Evolutionary conservation across 2,329 filamentous ascomycete genomes (phyloP).

Genomic region (Cladosporium austrohemisphaericum): DNA sequence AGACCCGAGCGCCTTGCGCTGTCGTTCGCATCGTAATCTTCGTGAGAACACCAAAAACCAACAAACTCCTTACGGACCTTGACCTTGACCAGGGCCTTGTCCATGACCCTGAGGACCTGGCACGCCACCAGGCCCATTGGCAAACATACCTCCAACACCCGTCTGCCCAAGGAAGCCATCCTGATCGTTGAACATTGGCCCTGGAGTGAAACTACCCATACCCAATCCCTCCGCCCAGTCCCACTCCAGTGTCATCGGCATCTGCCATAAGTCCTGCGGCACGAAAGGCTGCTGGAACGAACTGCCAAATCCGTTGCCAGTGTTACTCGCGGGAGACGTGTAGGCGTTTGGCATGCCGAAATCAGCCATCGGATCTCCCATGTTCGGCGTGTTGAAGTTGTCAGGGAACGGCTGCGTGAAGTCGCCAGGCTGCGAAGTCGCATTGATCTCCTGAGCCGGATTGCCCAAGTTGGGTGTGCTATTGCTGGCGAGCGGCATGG

Average conservation of each 20-base stretch:
- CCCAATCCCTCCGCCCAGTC: conserved; percentile 59
- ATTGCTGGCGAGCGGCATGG: conserved; percentile 4
- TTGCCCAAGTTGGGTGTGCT: neutral
- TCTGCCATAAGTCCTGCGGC: conserved; percentile 88
- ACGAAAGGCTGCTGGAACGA: conserved; percentile 80
- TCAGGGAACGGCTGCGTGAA: neutral
- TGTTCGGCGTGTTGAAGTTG: conserved; percentile 13
- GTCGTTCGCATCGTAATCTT: neutral
- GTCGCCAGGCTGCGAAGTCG: neutral
- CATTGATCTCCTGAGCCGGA: neutral
- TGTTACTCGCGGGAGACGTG: neutral
- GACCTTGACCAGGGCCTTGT: neutral
- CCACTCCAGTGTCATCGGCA: conserved; percentile 96
- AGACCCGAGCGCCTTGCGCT: no score
- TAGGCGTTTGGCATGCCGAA: conserved; percentile 17
- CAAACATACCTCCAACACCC: conserved; percentile 4
- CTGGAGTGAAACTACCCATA: conserved; percentile 30
- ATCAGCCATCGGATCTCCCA: conserved; percentile 15
- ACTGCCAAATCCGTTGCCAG: conserved; percentile 16
- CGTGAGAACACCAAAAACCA: neutral
- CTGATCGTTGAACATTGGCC: conserved; percentile 20
- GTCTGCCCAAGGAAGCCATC: conserved; percentile 4
- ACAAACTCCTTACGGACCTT: neutral
- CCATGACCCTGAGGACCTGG: neutral
- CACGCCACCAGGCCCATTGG: neutral